A percentile compares a stretch with the other conserved stretches of the same genome.
phyloP scores from a whole-genome alignment of 495 filamentous ascomycete genomes.

The Rusavskia elegans region DNA sequence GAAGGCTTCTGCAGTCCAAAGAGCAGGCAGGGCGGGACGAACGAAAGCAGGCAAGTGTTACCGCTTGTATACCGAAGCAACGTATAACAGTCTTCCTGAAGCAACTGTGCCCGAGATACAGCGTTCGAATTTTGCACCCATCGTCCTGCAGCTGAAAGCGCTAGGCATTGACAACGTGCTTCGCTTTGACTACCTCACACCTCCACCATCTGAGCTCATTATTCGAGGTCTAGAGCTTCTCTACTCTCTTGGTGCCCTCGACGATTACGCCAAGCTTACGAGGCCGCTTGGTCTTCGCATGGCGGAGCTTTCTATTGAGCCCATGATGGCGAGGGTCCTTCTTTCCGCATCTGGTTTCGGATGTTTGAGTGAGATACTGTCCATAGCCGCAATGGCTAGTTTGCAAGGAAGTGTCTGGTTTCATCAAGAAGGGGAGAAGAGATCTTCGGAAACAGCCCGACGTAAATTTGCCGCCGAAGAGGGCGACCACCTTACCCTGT shows the following conservation, averaged over 20 bases:
- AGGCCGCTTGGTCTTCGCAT: slow-evolving; percentile 74
- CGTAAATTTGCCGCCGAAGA: slow-evolving; percentile 85
- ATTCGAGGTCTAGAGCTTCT: slow-evolving; percentile 78
- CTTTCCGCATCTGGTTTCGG: slow-evolving; percentile 60
- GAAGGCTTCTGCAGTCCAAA: slow-evolving; percentile 83
- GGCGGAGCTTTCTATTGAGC: slow-evolving; percentile 89
- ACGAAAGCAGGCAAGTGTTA: slow-evolving; percentile 93
- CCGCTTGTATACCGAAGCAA: slow-evolving; percentile 73
- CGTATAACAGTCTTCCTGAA: slow-evolving; percentile 53
- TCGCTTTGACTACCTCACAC: slow-evolving; percentile 77
- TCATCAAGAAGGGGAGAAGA: slow-evolving; percentile 60
- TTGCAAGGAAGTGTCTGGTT: slow-evolving; percentile 71
- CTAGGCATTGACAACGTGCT: slow-evolving; percentile 92
- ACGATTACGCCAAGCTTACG: slow-evolving; percentile 83
- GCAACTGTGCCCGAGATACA: slow-evolving; percentile 82
- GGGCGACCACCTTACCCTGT: slow-evolving; percentile 84
- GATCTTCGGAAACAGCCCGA: slow-evolving; percentile 50
- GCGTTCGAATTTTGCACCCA: slow-evolving; percentile 77
- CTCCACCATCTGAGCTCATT: slow-evolving; percentile 78
- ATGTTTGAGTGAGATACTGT: slow-evolving; percentile 73
- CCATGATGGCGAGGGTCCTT: slow-evolving; percentile 90
- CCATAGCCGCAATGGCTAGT: slow-evolving; percentile 89
- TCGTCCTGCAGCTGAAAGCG: slow-evolving; percentile 87
- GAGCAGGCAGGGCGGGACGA: slow-evolving; percentile 79
- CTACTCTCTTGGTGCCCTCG: slow-evolving; percentile 76